Evolutionary conservation across 306 rosid genomes (phyloP), one percentile per base, ranked within the genome.

Genomic region (Quercus robur): DNA sequence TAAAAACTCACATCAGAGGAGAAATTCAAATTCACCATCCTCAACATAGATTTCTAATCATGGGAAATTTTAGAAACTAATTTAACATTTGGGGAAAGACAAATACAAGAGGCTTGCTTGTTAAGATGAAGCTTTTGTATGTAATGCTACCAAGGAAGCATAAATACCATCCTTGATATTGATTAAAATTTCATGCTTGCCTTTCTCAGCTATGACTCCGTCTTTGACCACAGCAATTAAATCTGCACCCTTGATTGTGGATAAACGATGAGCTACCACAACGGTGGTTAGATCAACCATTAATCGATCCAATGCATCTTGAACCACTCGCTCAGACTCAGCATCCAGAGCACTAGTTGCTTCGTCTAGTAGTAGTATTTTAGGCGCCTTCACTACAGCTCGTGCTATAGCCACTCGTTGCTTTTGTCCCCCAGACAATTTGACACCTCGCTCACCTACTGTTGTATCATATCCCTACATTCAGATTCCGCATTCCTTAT

Each of bases 291-390:
- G 83, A 70, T 85, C 57, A 51, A 88, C 81, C 90, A 83, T 89
- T 28, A 89, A 90, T 15, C 77, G 66, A 74, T 91, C 97, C 15
- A 93, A 83, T 51, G 97, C 93, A 86, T 86, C 92, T 70, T 88
- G 97, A 54, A 90, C 97, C 31, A 86, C 84, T 59, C 86, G 82
- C 78, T 93, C 96, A 0, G 96, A 91, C 73, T 93, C 94, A 0
- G 96, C 97, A 71, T 93, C 97, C 26, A 93, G 94, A 46, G 97
- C 96, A 79, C 96, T 89, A 0, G 97, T 90, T 1, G 97, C 97
- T 83, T 92, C 97, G 41, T 92, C 97, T 15, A 92, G 84, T 10
- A 92, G 74, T 35, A 92, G 74, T 62, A 92, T 82, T 75, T 87
- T 89, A 6, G 97, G 97, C 75, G 87, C 81, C 86, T 87, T 89